Conservation (phyloP, 2,329 filamentous ascomycete genomes). For the Didymellaceae sp. region DNA sequence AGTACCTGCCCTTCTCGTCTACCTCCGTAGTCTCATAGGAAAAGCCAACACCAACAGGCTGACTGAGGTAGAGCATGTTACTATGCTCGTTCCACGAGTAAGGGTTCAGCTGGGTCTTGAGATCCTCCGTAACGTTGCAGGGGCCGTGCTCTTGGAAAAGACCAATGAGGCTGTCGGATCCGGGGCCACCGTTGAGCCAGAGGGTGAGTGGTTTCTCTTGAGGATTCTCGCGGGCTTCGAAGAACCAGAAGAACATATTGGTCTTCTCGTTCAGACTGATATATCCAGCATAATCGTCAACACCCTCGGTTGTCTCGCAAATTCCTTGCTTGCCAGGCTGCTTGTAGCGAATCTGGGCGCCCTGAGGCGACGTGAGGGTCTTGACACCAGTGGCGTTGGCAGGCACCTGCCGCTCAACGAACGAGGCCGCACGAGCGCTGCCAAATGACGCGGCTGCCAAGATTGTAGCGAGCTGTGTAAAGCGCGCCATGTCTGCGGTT, state of each 20-base stretch:
- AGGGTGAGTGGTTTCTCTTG: slow-evolving; percentile 48
- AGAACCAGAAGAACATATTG: slow-evolving; percentile 57
- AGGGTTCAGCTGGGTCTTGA: slow-evolving; percentile 46
- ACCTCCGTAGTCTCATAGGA: slow-evolving; percentile 45
- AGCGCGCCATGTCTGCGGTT: slow-evolving; percentile 27
- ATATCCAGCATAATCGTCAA: slow-evolving; percentile 48
- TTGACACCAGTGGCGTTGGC: slow-evolving; percentile 40
- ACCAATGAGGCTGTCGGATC: slow-evolving; percentile 61
- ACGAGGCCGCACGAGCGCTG: slow-evolving; percentile 32
- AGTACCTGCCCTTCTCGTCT: slow-evolving; percentile 37
- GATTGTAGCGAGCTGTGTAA: slow-evolving; percentile 28
- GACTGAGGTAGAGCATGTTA: slow-evolving; percentile 50
- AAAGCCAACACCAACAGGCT: slow-evolving; percentile 50
- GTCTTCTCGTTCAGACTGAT: slow-evolving; percentile 45
- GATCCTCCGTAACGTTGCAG: slow-evolving; percentile 45
- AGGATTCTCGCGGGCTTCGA: slow-evolving; percentile 55
- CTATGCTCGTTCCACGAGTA: slow-evolving; percentile 50
- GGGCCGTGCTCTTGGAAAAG: slow-evolving; percentile 56
- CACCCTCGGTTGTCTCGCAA: slow-evolving; percentile 50
- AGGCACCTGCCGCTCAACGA: slow-evolving; percentile 39
- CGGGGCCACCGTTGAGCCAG: slow-evolving; percentile 63
- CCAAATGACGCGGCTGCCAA: slow-evolving; percentile 28
- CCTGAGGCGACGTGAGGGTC: slow-evolving; percentile 43
- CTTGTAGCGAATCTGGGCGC: slow-evolving; percentile 45
- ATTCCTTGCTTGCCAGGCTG: slow-evolving; percentile 50